Conservation (phyloP, 148 eudicot genomes). For the Cornus controversa region DNA sequence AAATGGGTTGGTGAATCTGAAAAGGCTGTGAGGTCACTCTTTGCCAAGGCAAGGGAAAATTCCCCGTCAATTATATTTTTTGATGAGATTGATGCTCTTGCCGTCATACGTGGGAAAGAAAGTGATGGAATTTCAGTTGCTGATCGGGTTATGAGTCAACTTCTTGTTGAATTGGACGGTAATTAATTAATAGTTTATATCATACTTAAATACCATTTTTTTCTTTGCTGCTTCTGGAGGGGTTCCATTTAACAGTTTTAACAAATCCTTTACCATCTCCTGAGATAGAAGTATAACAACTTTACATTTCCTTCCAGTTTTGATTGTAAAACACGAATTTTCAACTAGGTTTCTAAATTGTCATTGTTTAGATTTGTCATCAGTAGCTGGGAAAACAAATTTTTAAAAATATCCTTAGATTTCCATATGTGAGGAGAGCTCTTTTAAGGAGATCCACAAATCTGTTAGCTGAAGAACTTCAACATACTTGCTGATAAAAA, state of each 20-base stretch:
- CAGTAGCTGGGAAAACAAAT: not conserved
- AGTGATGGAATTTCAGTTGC: constrained; percentile 89
- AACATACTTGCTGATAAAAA: no score
- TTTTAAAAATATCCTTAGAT: not conserved
- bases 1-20: constrained; percentile 99
- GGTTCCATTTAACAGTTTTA: not conserved
- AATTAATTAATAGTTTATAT: constrained; percentile 12
- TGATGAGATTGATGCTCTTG: constrained; percentile 97
- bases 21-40: constrained; percentile 83
- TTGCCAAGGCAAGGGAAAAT: constrained; percentile 93
- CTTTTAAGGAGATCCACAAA: not conserved
- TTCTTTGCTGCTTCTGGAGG: not conserved
- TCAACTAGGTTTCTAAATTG: not conserved
- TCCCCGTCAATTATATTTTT: constrained; percentile 93
- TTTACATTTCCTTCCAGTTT: not conserved
- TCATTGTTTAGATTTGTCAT: not conserved
- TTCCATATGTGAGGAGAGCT: no score
- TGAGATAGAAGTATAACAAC: not conserved
- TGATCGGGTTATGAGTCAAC: constrained; percentile 94
- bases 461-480: not conserved
- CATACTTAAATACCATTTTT: not conserved
- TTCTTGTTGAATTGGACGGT: constrained; percentile 94
- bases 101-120: constrained; percentile 81
- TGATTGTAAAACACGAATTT: not conserved
- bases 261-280: not conserved